A percentile compares a stretch with the other conserved stretches of the same genome.
phyloP scores from a whole-genome alignment of 2,329 filamentous ascomycete species.

The Xylaria sp. region DNA sequence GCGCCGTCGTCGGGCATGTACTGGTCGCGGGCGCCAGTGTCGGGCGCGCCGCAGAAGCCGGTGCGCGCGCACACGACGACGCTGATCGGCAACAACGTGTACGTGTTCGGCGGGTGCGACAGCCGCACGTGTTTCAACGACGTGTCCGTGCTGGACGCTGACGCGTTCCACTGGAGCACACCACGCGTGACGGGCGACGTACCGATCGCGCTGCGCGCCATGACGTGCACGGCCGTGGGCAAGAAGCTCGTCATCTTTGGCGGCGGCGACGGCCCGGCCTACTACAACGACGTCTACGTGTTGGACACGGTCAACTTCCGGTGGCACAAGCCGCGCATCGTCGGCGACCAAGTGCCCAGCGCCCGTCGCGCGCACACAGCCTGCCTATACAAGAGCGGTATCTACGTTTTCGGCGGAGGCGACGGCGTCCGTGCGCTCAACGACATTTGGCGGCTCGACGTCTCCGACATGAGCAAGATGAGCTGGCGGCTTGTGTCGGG shows the following conservation, averaged over 20 bases:
- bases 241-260: constrained; percentile 78
- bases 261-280: constrained; percentile 75
- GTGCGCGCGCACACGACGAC: constrained; percentile 75
- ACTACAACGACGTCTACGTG: constrained; percentile 78
- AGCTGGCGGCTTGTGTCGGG: constrained; percentile 73
- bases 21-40: constrained; percentile 74
- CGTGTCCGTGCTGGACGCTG: constrained; percentile 75
- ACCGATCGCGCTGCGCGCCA: constrained; percentile 73
- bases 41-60: constrained; percentile 69
- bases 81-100: constrained; percentile 73
- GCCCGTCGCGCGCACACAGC: constrained; percentile 75
- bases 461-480: constrained; percentile 74
- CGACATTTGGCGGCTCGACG: constrained; percentile 78
- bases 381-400: constrained; percentile 76
- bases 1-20: constrained; percentile 78
- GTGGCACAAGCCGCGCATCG: constrained; percentile 71
- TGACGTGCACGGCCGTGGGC: constrained; percentile 77
- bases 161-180: constrained; percentile 75
- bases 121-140: constrained; percentile 75
- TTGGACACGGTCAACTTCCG: constrained; percentile 76
- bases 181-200: constrained; percentile 73
- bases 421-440: constrained; percentile 77
- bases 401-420: constrained; percentile 78
- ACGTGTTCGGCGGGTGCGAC: constrained; percentile 76
- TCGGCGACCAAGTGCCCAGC: constrained; percentile 68